Evolutionary conservation across 495 filamentous ascomycete genomes (phyloP).

Genomic region (Penicillium cinerascens): DNA sequence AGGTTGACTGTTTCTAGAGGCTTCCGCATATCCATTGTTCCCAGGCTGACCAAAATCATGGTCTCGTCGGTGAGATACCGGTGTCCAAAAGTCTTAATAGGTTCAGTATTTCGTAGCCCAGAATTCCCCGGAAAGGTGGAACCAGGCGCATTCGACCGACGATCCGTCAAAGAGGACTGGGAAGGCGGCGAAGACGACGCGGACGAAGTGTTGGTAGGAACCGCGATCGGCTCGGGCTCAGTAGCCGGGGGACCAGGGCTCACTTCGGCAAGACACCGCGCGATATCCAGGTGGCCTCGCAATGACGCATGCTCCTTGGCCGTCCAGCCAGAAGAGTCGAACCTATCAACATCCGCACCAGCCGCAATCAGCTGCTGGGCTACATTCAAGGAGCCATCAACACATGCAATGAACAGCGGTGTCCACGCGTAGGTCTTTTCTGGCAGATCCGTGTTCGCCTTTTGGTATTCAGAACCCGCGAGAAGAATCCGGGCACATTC

Average conservation of each 20-base stretch:
- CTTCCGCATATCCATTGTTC: slow-evolving; percentile 90
- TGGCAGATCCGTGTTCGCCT: slow-evolving; percentile 68
- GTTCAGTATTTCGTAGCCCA: slow-evolving; percentile 52
- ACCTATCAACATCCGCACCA: slow-evolving; percentile 66
- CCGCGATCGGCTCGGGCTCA: slow-evolving; percentile 35
- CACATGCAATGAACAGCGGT: slow-evolving; percentile 83
- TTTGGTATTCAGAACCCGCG: slow-evolving; percentile 62
- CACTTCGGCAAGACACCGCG: slow-evolving; percentile 58
- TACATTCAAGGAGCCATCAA: slow-evolving; percentile 74
- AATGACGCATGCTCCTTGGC: slow-evolving; percentile 89
- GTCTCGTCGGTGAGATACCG: slow-evolving; percentile 86
- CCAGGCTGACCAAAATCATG: slow-evolving; percentile 87
- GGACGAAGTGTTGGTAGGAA: slow-evolving; percentile 35
- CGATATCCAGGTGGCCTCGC: slow-evolving; percentile 79
- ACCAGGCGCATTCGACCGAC: slow-evolving; percentile 43
- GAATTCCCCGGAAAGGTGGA: slow-evolving; percentile 33
- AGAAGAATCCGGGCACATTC: slow-evolving; percentile 75
- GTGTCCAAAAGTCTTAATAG: slow-evolving; percentile 93
- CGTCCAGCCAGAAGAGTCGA: slow-evolving; percentile 90
- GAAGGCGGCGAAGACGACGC: slow-evolving; percentile 43
- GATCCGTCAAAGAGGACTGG: slow-evolving; percentile 50
- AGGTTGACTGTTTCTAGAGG: slow-evolving; percentile 75
- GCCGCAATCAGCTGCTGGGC: slow-evolving; percentile 74
- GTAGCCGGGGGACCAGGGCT: slow-evolving; percentile 35
- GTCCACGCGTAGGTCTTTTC: slow-evolving; percentile 93